Evolutionary conservation across 768 basidiomycete genomes (phyloP), one percentile per base, ranked within the genome.

Genomic region (Lyophyllum shimeji): DNA sequence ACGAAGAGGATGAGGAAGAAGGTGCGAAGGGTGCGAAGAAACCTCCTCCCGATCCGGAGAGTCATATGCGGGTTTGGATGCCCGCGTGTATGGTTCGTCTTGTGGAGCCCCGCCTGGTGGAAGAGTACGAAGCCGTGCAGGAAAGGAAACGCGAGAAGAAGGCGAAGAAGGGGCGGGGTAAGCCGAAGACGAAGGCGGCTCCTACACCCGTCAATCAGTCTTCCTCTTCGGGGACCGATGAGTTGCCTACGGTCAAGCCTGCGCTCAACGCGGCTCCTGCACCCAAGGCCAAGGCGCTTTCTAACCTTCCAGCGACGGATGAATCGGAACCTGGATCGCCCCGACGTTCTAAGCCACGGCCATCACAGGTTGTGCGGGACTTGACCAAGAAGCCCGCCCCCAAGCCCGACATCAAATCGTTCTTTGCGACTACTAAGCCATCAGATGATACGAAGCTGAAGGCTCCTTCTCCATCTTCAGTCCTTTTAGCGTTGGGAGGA

Each of bases 21-120:
- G 69, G 68, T 62, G 64, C 60, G 9, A 71, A 70, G 46, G 60
- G 56, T 5, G 65, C 64, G 18, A 71, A 70, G 57, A 75, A 74
- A 40, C 39, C 69, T 23, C 70, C 81, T 3, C 72, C 77, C 2
- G 79, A 83, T 59, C 86, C 86, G 0, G 70, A 74, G n/a, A 78
- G 74, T 46, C 80, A 81, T 52, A 67, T 86, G 47, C 78, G 87
- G 13, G 67, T 93, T 11, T 96, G 93, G 93, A 80, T 94, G 70
- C 90, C 93, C 0, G 91, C 89, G 21, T 85, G 80, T 51, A 87
- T 96, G 78, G 81, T 95, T 11, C 70, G 75, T 12, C 68, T 84
- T 29, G 90, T 82, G 1, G 87, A 85, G 56, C 89, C 91, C 8
- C 70, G 71, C 3, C 65, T 95, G 21, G 86, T 87, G 4, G 70